Base-by-base conservation (phyloP, 805 yeast species). In the Candida nanaspora region DNA sequence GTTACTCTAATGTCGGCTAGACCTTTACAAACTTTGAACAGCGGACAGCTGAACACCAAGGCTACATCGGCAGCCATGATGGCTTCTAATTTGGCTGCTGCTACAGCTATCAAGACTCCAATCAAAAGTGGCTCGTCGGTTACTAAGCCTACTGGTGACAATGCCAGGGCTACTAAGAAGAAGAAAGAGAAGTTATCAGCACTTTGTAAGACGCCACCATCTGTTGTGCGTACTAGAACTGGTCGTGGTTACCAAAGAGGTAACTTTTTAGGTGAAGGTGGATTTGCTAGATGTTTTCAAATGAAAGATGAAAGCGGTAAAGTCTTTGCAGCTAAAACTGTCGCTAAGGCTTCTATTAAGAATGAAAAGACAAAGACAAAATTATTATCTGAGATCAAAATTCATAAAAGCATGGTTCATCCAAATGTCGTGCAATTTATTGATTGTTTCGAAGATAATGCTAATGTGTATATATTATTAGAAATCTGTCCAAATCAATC, bases 221-320 rank as follows among this genome's bases (percentile, higher is more conserved):
- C 95, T 15, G 73, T 89, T 48, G 94, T 93, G 49, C 76, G 91
- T 51, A 86, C 93, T 33, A 76, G 89, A 63, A 72, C 75, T 43
- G 96, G 96, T 34, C 78, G 86, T 57, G 94, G 88, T 52, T 93
- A 85, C 62, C 86, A 84, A 48, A 76, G 98, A 57, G 98, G 98
- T 2, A 72, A 72, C 44, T 89, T 88, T 53, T 69, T 93, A 28
- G 98, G 98, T 29, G 98, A 91, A 66, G 99, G 99, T 45, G 99
- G 99, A 0, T 93, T 93, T 69, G 99, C 98, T 15, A 78, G 98
- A 57, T 93, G 99, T 59, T 93, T 93, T 66, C 97, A 93, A 61
- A 93, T 93, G 72, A 86, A 84, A 58, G 96, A 89, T 63, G 83
- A 87, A 46, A 69, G 76, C 48, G 98, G 98, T 28, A 77, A 78